Conservation (phyloP, 352 stramenopile species). For the Pythium aphanidermatum region DNA sequence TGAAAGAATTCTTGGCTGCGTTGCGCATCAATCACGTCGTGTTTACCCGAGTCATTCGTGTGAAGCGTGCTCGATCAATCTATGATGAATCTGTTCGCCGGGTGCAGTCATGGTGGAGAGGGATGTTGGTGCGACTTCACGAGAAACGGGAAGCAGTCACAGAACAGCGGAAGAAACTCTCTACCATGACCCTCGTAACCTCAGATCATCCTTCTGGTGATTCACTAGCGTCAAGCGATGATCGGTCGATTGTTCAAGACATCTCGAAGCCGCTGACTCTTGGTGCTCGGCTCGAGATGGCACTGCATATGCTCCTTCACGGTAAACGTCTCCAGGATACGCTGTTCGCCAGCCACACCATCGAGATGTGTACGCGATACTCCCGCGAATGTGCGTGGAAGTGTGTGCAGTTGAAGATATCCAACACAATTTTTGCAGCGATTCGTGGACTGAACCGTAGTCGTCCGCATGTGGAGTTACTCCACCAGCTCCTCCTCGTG, state of each 20-base stretch:
- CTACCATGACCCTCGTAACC: slow-evolving; percentile 41
- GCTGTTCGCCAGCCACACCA: slow-evolving; percentile 86
- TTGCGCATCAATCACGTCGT: slow-evolving; percentile 6
- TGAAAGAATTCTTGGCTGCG: slow-evolving; percentile 4
- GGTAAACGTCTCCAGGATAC: slow-evolving; percentile 89
- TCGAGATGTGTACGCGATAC: slow-evolving; percentile 90
- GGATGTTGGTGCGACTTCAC: slow-evolving; percentile 49
- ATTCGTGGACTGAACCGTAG: slow-evolving; percentile 94
- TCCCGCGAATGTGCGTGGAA: slow-evolving; percentile 87
- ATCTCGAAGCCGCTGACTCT: slow-evolving; percentile 39
- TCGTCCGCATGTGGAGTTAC: slow-evolving; percentile 92
- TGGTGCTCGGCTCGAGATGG: slow-evolving; percentile 55
- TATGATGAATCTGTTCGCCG: slow-evolving; percentile 19
- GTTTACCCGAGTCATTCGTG: slow-evolving; percentile 6
- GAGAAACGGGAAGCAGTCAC: slow-evolving; percentile 32
- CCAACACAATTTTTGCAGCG: slow-evolving; percentile 88
- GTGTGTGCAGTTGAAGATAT: slow-evolving; percentile 83
- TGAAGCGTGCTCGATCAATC: slow-evolving; percentile 3
- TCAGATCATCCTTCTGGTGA: not conserved
- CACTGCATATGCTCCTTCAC: slow-evolving; percentile 65
- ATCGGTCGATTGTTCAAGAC: not conserved
- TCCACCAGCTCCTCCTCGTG: slow-evolving; percentile 81
- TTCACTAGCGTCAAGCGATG: no score
- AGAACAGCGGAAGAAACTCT: slow-evolving; percentile 48
- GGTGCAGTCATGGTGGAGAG: slow-evolving; percentile 71